Base-by-base conservation (phyloP, 805 yeast species). In the Zygosaccharomyces rouxii region DNA sequence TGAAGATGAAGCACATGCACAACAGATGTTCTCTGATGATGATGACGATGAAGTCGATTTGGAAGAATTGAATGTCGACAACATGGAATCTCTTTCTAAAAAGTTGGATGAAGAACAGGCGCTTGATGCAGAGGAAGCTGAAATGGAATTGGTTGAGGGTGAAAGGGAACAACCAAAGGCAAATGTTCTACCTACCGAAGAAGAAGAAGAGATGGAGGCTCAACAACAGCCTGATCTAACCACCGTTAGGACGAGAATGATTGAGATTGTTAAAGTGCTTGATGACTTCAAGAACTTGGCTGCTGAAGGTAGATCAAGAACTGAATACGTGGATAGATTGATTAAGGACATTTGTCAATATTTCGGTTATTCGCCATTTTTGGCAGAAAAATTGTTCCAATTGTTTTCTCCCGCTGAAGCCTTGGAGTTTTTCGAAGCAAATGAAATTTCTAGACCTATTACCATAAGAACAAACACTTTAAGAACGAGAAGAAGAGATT, bases 391-490 rank as follows among this genome's bases (percentile, higher is more conserved):
- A 70, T 76, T 92, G 50, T 94, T 90, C 75, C 81, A 90, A 59
- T 74, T 94, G 52, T 94, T 94, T 66, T 80, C 95, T 16, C 97
- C 98, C 35, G 77, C 94, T 9, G 99, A 94, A 73, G 98, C 99
- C 11, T 79, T 94, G 78, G 99, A 94, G 70, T 94, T 94, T 64
- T 94, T 94, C 60, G 99, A 94, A 74, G 98, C 99, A 30, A 94
- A 94, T 71, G 99, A 94, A 72, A 87, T 92, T 48, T 86, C 96
- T 28, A 80, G 99, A 68, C 99, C 99, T 42, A 78, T 94, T 49
- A 94, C 98, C 18, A 90, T 94, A 59, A 85, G 99, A 76, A 90
- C 99, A n/a, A 94, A 94, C 70, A 94, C 99, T 14, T 75, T 94
- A 55, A 87, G 85, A 63, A 86, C 98, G 4, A 84, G 97, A 71